Evolutionary conservation across 306 rosid genomes (phyloP), one percentile per base, ranked within the genome.

Genomic region (Gastrolobium bilobum): DNA sequence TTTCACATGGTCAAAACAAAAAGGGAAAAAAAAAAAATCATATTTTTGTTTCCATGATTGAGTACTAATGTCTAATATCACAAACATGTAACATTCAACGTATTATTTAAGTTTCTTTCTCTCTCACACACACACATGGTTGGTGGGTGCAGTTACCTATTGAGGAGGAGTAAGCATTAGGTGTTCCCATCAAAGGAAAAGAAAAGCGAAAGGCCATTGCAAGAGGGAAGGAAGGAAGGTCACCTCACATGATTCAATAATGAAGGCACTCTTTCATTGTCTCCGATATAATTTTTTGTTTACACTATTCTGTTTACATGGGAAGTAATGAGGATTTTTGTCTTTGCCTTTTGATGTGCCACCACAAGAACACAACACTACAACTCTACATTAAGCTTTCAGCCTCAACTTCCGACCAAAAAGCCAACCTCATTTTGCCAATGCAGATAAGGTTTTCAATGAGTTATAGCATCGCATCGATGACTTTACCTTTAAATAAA

Each of bases 221-320:
- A 86, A 58, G 60, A 80, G 74, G 42, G 81, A 78, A 75, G 87
- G 81, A 78, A 75, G 87, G 87, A 80, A 86, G 75, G 90, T 86
- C 85, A 64, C 87, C 77, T 62, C 85, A 53, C 4, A 26, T 13
- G 20, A 10, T 76, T 81, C 91, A 84, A 86, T 87, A 80, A 86
- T 79, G 73, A 82, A 85, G 57, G 15, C 30, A 51, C 43, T 5
- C 37, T 66, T 77, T 50, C 51, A 46, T 47, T 72, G 40, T 75
- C 51, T 68, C 14, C 20, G 4, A 51, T 71, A 76, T 77, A 53
- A 70, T 70, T 15, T 61, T 79, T 53, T 75, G 60, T 63, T 43
- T 52, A 30, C 47, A 64, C 56, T 71, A 20, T 71, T 69, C 30
- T 51, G 54, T 77, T 70, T 42, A 71, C 59, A 40, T 39, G 30